Evolutionary conservation across 1,139 yeast species (phyloP), one percentile per base, ranked within the genome.

Genomic region (Yamadazyma diospyri): DNA sequence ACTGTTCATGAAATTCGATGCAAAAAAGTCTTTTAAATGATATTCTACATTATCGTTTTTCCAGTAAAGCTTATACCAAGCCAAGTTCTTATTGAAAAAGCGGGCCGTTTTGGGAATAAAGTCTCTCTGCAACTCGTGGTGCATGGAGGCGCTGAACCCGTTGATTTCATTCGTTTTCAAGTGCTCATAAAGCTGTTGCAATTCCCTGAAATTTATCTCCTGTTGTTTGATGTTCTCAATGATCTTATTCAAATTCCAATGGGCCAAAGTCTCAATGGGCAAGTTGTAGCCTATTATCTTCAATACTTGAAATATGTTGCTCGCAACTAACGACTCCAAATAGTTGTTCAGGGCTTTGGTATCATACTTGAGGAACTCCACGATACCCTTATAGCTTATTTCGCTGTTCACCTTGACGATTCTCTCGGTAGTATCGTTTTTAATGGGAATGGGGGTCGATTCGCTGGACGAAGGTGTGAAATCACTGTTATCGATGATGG

Each of bases 11-110:
- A 67, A 69, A 21, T 58, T 47, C 6, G 41, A 32, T 30, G 42
- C 52, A 35, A 69, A 61, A 39, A 44, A 67, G 36, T 69, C 74
- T 36, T 66, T 68, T 28, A 69, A 48, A 33, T 61, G 66, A 38
- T 69, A 69, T 47, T 68, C 73, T 11, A 69, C 68, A 39, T 69
- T 68, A 38, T 69, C 76, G 39, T 69, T 69, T 32, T 57, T 61
- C 37, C 53, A 56, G 44, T 69, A 69, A 13, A 69, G 50, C 40
- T 57, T 66, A 70, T 72, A 69, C 75, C 75, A 69, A 18, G 48
- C 45, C 27, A 69, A 54, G 14, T 51, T 57, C 17, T 45, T 49
- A 7, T 41, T 46, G 51, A 69, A 65, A 37, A 55, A 65, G 1
- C 37, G 42, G 6, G 43, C 42, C 1, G 68, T 56, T 3, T 45